These are phyloP conservation scores for Colletotrichum sp. DNA, from an alignment of 2,329 filamentous ascomycete genomes.

Conservation along the genomic window DNA sequence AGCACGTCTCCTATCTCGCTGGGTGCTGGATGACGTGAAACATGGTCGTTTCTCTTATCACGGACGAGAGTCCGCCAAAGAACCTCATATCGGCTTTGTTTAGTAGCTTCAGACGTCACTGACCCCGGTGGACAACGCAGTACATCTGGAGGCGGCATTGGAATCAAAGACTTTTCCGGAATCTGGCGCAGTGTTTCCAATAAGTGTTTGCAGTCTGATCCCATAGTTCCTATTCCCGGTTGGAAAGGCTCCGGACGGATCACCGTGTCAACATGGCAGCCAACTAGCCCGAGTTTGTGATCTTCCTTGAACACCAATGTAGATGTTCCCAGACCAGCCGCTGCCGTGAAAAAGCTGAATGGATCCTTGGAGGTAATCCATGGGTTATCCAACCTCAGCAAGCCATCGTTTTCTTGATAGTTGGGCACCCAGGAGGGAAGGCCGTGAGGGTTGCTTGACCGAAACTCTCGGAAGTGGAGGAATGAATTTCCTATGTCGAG, in stretches of 20 bases:
- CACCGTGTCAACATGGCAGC: not conserved
- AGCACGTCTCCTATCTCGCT: rapidly evolving
- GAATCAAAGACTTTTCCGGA: not conserved
- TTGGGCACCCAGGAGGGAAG: not conserved
- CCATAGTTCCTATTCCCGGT: not conserved
- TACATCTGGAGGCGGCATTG: not conserved
- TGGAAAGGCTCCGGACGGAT: not conserved
- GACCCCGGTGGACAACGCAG: no score
- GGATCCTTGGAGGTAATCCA: rapidly evolving
- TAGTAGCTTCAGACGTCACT: not conserved
- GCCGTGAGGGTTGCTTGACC: not conserved
- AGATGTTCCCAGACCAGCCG: rapidly evolving
- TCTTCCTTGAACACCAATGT: rapidly evolving
- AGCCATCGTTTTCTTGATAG: rapidly evolving
- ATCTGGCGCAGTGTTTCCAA: not conserved
- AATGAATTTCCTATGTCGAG: not conserved
- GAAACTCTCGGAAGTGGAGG: not conserved
- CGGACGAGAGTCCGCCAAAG: not conserved
- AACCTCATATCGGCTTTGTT: not conserved
- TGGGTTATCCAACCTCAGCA: rapidly evolving
- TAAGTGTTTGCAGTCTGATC: not conserved
- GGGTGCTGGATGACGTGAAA: not conserved
- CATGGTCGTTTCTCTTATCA: not conserved
- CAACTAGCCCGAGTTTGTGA: rapidly evolving
- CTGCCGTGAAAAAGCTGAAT: rapidly evolving